These are phyloP conservation scores for Xylaria palmicola DNA, from an alignment of 495 filamentous ascomycete species.

Conservation along the genomic window DNA sequence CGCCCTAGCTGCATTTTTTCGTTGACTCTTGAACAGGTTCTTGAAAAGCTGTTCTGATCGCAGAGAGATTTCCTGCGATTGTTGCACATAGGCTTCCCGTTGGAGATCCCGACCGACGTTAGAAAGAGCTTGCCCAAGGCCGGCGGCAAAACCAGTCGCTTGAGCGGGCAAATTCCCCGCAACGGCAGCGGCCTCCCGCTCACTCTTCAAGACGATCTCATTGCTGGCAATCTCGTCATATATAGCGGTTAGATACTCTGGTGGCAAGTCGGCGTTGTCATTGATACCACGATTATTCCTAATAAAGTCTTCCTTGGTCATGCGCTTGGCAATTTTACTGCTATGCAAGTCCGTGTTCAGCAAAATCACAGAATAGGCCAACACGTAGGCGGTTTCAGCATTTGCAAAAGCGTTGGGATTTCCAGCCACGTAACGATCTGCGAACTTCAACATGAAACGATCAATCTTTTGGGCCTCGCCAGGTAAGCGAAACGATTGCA, in stretches of 20 bases:
- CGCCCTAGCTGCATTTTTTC: slow-evolving; percentile 67
- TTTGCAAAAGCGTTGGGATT: slow-evolving; percentile 98
- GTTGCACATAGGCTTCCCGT: slow-evolving; percentile 88
- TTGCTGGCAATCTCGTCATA: slow-evolving; percentile 88
- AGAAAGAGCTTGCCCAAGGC: slow-evolving; percentile 84
- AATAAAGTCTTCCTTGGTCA: slow-evolving; percentile 97
- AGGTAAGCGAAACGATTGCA: slow-evolving; percentile 92
- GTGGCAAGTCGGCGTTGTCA: slow-evolving; percentile 87
- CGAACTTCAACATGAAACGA: slow-evolving; percentile 99
- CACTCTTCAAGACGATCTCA: slow-evolving; percentile 92
- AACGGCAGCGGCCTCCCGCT: slow-evolving; percentile 82
- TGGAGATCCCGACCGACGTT: slow-evolving; percentile 90
- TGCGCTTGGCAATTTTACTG: slow-evolving; percentile 76
- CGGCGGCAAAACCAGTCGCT: slow-evolving; percentile 70
- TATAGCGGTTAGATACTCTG: slow-evolving; percentile 86
- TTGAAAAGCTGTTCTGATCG: slow-evolving; percentile 78
- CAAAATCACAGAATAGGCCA: slow-evolving; percentile 95
- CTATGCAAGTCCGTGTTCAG: slow-evolving; percentile 97
- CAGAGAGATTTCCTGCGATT: slow-evolving; percentile 82
- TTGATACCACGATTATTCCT: slow-evolving; percentile 99
- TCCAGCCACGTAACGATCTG: slow-evolving; percentile 87
- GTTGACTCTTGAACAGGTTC: slow-evolving; percentile 81
- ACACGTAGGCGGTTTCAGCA: slow-evolving; percentile 94
- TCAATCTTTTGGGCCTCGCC: slow-evolving; percentile 99
- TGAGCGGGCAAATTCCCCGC: slow-evolving; percentile 59